These are phyloP conservation scores for Boletus vinaceobasis DNA, from an alignment of 768 basidiomycete genomes.

Conservation along the genomic window DNA sequence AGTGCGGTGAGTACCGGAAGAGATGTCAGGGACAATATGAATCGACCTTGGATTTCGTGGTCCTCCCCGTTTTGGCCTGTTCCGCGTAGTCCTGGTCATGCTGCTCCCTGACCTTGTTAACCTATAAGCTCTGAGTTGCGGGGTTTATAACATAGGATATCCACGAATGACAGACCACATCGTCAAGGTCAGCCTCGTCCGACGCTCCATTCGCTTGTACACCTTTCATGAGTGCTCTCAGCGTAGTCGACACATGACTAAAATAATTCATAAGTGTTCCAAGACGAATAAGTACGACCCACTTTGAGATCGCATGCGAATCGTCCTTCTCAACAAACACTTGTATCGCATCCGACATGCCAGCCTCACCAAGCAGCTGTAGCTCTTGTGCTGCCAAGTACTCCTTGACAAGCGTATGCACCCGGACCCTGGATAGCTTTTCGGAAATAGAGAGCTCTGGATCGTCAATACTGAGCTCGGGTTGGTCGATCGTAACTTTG, in stretches of 20 bases:
- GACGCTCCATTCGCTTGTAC: slow-evolving; percentile 63
- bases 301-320: slow-evolving; percentile 87
- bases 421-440: slow-evolving; percentile 76
- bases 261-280: neutral
- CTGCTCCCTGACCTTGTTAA: slow-evolving; percentile 65
- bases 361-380: slow-evolving; percentile 84
- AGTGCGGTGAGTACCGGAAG: neutral
- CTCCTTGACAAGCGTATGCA: slow-evolving; percentile 87
- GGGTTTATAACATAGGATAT: neutral
- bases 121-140: slow-evolving; percentile 35
- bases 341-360: slow-evolving; percentile 92
- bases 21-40: neutral
- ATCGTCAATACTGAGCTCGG: slow-evolving; percentile 80
- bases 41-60: slow-evolving; percentile 44
- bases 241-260: slow-evolving; percentile 63
- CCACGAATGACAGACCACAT: slow-evolving; percentile 47
- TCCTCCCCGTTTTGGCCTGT: slow-evolving; percentile 37
- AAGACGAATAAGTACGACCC: slow-evolving; percentile 28
- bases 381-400: slow-evolving; percentile 91
- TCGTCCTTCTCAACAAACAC: slow-evolving; percentile 98
- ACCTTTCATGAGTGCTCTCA: slow-evolving; percentile 63
- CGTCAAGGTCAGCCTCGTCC: slow-evolving; percentile 73
- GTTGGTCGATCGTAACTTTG: slow-evolving; percentile 71
- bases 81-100: slow-evolving; percentile 63
- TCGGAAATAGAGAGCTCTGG: slow-evolving; percentile 62